phyloP scores from a whole-genome alignment of 305 asterid genomes.

The Striga hermonthica region DNA sequence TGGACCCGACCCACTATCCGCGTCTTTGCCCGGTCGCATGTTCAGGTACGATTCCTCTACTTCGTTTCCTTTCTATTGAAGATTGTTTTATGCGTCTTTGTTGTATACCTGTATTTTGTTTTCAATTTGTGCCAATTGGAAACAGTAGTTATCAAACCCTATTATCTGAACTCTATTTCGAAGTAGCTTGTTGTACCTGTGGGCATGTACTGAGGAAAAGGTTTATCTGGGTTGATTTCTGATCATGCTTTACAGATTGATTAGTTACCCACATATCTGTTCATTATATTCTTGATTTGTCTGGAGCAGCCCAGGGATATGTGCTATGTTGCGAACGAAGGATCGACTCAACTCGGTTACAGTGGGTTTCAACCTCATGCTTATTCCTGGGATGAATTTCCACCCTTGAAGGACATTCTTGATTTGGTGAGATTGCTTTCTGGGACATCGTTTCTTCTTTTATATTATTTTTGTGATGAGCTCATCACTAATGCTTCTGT shows the following conservation, averaged over 20 bases:
- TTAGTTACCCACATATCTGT: not conserved
- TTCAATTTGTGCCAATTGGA: not conserved
- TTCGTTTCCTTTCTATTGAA: not conserved
- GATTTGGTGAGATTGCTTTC: constrained; percentile 51
- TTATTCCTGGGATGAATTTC: constrained; percentile 88
- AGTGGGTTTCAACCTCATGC: constrained; percentile 85
- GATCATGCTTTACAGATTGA: constrained; percentile 3
- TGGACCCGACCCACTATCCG: constrained; percentile 95
- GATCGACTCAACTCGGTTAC: constrained; percentile 62
- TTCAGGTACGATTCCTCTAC: constrained; percentile 51
- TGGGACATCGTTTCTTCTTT: not conserved
- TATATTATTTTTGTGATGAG: constrained; percentile 6
- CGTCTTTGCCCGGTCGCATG: constrained; percentile 66
- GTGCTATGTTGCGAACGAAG: constrained; percentile 76
- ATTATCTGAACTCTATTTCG: not conserved
- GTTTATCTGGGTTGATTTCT: too few relatives aligned
- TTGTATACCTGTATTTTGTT: not conserved
- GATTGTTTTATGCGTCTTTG: not conserved
- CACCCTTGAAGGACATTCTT: constrained; percentile 68
- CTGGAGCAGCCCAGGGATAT: constrained; percentile 72
- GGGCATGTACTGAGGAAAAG: too few relatives aligned
- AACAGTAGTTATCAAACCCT: not conserved
- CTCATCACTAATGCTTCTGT: constrained; percentile 18
- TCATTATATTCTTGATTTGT: not conserved
- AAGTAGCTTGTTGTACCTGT: too few relatives aligned